phyloP scores from a whole-genome alignment of 2,329 filamentous ascomycete species.

The Colletotrichum aenigma region DNA sequence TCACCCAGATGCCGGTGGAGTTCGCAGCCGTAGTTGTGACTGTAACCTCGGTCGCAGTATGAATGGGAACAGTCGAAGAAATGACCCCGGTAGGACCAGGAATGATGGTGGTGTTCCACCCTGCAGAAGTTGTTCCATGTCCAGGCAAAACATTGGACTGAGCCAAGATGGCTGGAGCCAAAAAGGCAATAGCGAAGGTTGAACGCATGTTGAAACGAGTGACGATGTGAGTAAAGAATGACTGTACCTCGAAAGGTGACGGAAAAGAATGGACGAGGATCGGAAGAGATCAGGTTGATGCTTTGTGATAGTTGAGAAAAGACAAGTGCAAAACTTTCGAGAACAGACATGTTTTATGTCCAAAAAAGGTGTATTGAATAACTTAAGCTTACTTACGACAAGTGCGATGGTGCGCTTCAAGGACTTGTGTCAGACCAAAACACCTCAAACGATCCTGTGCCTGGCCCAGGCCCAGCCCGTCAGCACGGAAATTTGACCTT shows the following conservation, averaged over 20 bases:
- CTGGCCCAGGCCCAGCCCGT: background rate
- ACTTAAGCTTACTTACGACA: background rate
- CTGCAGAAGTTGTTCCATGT: background rate
- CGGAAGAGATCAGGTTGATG: background rate
- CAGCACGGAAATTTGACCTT: background rate
- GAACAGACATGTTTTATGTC: background rate
- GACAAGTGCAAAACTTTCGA: background rate
- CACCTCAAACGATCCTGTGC: background rate
- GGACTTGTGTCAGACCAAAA: background rate
- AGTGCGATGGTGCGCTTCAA: background rate
- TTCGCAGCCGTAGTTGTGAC: background rate
- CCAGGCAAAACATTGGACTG: background rate
- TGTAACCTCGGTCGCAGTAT: background rate
- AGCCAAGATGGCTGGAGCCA: background rate
- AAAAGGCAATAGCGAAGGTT: background rate
- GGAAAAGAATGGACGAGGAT: background rate
- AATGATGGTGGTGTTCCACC: background rate
- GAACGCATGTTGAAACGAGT: background rate
- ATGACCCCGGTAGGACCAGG: background rate
- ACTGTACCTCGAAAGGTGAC: background rate
- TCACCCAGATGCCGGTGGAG: background rate
- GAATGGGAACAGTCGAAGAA: background rate
- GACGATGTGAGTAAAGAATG: background rate
- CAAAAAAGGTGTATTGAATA: background rate
- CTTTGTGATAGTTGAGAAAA: background rate